Percentiles rank a stretch among this genome's conserved stretches.
Evolutionary conservation across 768 basidiomycete species (phyloP).

Genomic region (Mycena leptocephala): DNA sequence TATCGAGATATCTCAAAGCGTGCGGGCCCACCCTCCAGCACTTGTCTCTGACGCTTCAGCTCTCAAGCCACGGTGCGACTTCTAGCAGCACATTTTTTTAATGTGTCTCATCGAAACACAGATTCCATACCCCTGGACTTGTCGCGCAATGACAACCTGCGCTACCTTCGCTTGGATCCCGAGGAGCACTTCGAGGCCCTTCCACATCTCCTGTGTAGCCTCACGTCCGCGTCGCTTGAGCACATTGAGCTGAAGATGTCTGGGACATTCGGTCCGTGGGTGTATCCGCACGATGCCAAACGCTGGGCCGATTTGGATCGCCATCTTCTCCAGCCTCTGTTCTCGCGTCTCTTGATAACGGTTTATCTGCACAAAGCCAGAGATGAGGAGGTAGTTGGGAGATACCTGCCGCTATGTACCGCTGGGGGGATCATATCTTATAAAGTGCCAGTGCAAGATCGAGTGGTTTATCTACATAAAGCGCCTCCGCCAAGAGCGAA

Average conservation of each 20-base stretch:
- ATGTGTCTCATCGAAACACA: not conserved
- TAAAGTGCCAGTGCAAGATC: no score
- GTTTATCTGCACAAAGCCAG: not conserved
- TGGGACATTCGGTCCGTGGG: not conserved
- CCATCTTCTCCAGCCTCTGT: not conserved
- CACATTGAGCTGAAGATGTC: slow-evolving; percentile 5
- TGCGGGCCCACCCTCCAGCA: not conserved
- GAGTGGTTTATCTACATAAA: no score
- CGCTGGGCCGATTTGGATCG: slow-evolving; percentile 7
- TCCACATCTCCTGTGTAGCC: not conserved
- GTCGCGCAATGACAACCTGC: not conserved
- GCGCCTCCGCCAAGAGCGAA: no score
- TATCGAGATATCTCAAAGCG: not conserved
- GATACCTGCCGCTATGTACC: not conserved
- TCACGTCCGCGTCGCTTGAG: not conserved
- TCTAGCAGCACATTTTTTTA: no score
- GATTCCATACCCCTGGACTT: not conserved
- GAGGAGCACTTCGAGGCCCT: slow-evolving; percentile 1
- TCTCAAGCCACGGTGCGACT: not conserved
- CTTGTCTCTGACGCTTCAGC: not conserved
- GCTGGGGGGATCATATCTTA: not conserved
- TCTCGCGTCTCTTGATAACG: not conserved
- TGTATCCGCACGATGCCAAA: not conserved
- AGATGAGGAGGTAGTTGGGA: not conserved
- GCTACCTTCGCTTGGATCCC: not conserved